These are phyloP conservation scores for Rutstroemia sp. DNA, from an alignment of 2,329 filamentous ascomycete species.

Conservation along the genomic window DNA sequence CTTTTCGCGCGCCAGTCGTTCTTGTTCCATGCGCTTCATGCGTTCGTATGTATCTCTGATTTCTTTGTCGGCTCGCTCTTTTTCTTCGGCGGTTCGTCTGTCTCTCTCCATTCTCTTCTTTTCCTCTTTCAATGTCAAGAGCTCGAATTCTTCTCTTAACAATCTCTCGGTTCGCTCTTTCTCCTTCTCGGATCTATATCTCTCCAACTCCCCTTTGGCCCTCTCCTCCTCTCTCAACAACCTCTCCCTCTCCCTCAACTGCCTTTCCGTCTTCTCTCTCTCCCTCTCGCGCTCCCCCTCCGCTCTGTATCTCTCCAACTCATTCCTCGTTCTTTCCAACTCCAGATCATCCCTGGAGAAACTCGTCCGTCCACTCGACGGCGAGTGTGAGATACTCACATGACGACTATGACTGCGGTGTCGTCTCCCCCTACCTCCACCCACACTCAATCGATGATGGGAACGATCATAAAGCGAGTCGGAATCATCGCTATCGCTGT, in stretches of 20 bases:
- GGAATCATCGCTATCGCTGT: slow-evolving; percentile 3
- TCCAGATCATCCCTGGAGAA: slow-evolving; percentile 29
- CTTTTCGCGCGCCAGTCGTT: slow-evolving; percentile 39
- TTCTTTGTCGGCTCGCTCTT: slow-evolving; percentile 29
- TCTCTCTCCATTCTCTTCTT: slow-evolving; percentile 7
- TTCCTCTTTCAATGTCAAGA: slow-evolving; percentile 2
- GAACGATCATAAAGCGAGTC: slow-evolving; percentile 18
- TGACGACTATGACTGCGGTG: slow-evolving; percentile 5
- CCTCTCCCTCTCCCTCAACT: neutral
- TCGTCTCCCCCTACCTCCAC: neutral
- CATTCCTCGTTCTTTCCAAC: slow-evolving; percentile 38
- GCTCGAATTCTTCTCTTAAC: slow-evolving; percentile 1
- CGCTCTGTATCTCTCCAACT: slow-evolving; percentile 29
- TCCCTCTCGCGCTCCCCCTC: neutral
- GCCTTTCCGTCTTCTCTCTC: neutral
- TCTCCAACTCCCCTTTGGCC: neutral
- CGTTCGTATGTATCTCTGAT: slow-evolving; percentile 30
- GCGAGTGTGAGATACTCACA: slow-evolving; percentile 4
- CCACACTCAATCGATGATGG: slow-evolving; percentile 34
- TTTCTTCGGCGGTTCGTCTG: slow-evolving; percentile 22
- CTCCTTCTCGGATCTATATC: neutral
- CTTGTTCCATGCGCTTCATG: slow-evolving; percentile 33
- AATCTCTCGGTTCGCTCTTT: neutral
- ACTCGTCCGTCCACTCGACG: neutral
- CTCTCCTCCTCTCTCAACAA: neutral